These are phyloP conservation scores for Glycine tomentella DNA, from an alignment of 306 rosid genomes.

Conservation along the genomic window DNA sequence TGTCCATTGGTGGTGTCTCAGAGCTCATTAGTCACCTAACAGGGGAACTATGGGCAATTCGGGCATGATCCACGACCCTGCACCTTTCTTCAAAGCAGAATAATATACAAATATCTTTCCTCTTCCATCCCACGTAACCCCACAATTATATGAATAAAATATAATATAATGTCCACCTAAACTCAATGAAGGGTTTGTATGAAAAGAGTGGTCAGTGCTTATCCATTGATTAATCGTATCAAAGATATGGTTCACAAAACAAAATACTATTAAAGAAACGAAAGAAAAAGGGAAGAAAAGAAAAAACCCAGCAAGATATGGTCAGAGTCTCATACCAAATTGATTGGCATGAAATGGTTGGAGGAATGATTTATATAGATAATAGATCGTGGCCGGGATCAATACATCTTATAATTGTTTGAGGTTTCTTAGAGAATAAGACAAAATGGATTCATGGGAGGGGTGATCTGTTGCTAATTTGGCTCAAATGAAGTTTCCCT, in stretches of 20 bases:
- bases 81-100: constrained; percentile 27
- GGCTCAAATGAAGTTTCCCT: too few species aligned
- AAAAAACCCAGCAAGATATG: neutral
- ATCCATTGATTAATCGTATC: constrained; percentile 49
- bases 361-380: too few species aligned
- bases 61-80: constrained; percentile 42
- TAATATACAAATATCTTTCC: constrained; percentile 39
- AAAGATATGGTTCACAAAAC: constrained; percentile 45
- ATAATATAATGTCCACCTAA: constrained; percentile 38
- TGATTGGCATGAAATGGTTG: neutral
- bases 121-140: constrained; percentile 40
- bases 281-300: neutral
- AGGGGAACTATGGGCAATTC: constrained; percentile 34
- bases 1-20: constrained; percentile 18
- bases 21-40: constrained; percentile 5
- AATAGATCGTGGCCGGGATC: neutral
- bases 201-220: constrained; percentile 42
- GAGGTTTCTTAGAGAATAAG: too few species aligned
- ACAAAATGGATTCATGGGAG: too few species aligned
- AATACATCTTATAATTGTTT: too few species aligned
- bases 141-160: constrained; percentile 18
- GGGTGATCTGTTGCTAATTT: too few species aligned
- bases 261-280: neutral
- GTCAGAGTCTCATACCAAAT: neutral
- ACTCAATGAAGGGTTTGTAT: constrained; percentile 37